phyloP scores from a whole-genome alignment of 768 basidiomycete genomes.

The Plicaturopsis crispa region DNA sequence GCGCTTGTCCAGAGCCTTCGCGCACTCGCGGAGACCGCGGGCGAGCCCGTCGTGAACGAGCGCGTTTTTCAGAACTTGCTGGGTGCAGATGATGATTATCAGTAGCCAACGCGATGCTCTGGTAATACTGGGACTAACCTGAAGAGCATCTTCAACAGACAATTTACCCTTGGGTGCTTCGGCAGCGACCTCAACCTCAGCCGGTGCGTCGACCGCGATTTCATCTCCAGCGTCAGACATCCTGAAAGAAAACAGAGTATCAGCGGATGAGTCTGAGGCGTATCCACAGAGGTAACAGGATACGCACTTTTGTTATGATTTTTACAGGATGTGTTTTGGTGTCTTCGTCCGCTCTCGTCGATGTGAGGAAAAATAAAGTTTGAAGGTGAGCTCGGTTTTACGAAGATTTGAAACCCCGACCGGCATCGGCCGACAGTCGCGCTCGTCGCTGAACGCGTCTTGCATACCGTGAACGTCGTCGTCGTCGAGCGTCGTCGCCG shows the following conservation, averaged over 20 bases:
- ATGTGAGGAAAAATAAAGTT: slow-evolving; percentile 67
- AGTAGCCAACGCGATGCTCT: background rate
- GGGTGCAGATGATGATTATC: slow-evolving; percentile 11
- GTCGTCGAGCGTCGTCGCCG: too few species aligned
- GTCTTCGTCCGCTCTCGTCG: slow-evolving; percentile 97
- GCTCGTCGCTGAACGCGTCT: too few species aligned
- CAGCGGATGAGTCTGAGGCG: background rate
- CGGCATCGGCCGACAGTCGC: slow-evolving; percentile 41
- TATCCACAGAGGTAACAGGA: background rate
- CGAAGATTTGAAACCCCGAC: slow-evolving; percentile 43
- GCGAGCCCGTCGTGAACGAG: slow-evolving; percentile 98
- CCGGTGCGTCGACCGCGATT: slow-evolving; percentile 64
- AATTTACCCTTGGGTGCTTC: slow-evolving; percentile 95
- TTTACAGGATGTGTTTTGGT: slow-evolving; percentile 33
- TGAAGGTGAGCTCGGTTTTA: slow-evolving; percentile 19
- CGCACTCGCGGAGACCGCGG: slow-evolving; percentile 93
- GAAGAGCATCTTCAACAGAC: slow-evolving; percentile 90
- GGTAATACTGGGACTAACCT: slow-evolving; percentile 44
- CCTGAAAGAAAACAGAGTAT: slow-evolving; percentile 33
- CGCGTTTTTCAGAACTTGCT: slow-evolving; percentile 99
- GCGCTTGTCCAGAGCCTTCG: slow-evolving; percentile 98
- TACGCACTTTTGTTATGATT: slow-evolving; percentile 7
- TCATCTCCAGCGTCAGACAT: slow-evolving; percentile 99
- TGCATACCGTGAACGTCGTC: too few species aligned
- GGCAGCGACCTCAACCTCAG: slow-evolving; percentile 74